Percentiles rank a stretch among this genome's conserved stretches.
Evolutionary conservation across 1,284 basidiomycete species (phyloP).

Genomic region (Neotropicomus parvogracilis): DNA sequence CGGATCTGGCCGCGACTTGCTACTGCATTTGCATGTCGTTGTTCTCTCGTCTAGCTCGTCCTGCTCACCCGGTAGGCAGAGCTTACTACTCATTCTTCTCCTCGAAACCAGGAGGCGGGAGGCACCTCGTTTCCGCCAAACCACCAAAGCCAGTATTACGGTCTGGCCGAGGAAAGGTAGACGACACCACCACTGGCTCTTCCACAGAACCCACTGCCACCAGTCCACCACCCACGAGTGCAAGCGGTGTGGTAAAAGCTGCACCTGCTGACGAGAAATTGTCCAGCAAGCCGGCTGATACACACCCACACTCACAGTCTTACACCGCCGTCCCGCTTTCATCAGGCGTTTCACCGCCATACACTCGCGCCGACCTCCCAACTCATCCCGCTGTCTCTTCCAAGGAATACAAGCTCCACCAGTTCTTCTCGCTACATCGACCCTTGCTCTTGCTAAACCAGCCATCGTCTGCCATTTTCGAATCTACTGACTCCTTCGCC

Average conservation of each 20-base stretch:
- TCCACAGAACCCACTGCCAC: conserved; percentile 19
- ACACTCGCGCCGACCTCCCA: conserved; percentile 19
- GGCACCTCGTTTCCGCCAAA: conserved; percentile 71
- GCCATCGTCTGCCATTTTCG: conserved; percentile 53
- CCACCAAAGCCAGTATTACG: conserved; percentile 50
- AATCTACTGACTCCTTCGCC: conserved; percentile 38
- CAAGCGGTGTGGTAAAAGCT: conserved; percentile 18
- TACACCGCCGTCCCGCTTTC: conserved; percentile 7
- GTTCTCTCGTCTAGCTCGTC: conserved; percentile 49
- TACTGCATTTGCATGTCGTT: conserved; percentile 34
- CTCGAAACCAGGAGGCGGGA: conserved; percentile 68
- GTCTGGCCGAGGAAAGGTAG: conserved; percentile 34
- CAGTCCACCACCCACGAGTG: conserved; percentile 16
- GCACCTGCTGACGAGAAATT: conserved; percentile 22
- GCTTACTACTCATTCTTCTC: conserved; percentile 76
- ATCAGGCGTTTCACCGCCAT: conserved; percentile 10
- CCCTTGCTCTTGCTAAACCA: conserved; percentile 65
- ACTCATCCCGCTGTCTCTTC: conserved; percentile 54
- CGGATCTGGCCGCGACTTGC: neutral
- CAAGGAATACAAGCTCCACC: conserved; percentile 70
- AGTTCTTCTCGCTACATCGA: conserved; percentile 75
- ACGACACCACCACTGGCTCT: conserved; percentile 20
- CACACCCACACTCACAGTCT: conserved; percentile 14
- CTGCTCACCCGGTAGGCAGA: conserved; percentile 38
- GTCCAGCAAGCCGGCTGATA: conserved; percentile 24